phyloP scores from a whole-genome alignment of 1,139 yeast genomes.

The Kodamaea fungicola region DNA sequence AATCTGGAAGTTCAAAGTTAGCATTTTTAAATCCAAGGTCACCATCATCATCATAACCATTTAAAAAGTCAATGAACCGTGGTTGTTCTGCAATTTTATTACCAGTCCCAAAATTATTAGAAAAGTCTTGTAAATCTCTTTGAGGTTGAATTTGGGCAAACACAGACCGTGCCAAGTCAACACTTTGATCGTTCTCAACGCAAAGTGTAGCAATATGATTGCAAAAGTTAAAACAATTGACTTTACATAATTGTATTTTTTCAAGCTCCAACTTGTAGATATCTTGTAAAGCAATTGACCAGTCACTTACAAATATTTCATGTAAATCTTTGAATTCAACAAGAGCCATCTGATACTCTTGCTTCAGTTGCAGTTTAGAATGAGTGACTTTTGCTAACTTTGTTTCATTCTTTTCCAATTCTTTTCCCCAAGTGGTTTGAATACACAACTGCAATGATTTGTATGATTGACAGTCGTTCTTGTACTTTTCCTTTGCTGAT shows the following conservation, averaged over 20 bases:
- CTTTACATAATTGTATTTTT: slow-evolving; percentile 69
- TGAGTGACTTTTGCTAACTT: slow-evolving; percentile 57
- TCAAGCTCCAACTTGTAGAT: slow-evolving; percentile 77
- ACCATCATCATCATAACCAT: slow-evolving; percentile 29
- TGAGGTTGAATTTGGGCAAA: slow-evolving; percentile 68
- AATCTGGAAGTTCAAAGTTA: slow-evolving; percentile 35
- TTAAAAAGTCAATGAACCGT: slow-evolving; percentile 36
- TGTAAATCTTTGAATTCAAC: slow-evolving; percentile 62
- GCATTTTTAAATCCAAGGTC: slow-evolving; percentile 21
- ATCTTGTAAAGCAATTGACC: slow-evolving; percentile 68
- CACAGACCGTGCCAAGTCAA: slow-evolving; percentile 64
- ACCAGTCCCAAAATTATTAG: slow-evolving; percentile 63
- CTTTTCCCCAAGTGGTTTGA: slow-evolving; percentile 76
- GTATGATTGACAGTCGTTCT: slow-evolving; percentile 55
- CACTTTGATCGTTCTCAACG: slow-evolving; percentile 73
- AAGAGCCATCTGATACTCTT: slow-evolving; percentile 59
- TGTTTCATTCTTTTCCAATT: slow-evolving; percentile 61
- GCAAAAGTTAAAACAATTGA: slow-evolving; percentile 80
- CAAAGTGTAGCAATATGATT: slow-evolving; percentile 74
- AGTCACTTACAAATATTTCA: slow-evolving; percentile 72
- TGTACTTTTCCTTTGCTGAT: slow-evolving; percentile 52
- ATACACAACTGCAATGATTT: slow-evolving; percentile 61
- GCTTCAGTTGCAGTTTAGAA: slow-evolving; percentile 45
- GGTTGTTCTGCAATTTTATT: slow-evolving; percentile 58
- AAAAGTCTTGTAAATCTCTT: slow-evolving; percentile 57